Evolutionary conservation across 306 rosid genomes (phyloP), one percentile per base, ranked within the genome.

Genomic region (Cicer judaicum): DNA sequence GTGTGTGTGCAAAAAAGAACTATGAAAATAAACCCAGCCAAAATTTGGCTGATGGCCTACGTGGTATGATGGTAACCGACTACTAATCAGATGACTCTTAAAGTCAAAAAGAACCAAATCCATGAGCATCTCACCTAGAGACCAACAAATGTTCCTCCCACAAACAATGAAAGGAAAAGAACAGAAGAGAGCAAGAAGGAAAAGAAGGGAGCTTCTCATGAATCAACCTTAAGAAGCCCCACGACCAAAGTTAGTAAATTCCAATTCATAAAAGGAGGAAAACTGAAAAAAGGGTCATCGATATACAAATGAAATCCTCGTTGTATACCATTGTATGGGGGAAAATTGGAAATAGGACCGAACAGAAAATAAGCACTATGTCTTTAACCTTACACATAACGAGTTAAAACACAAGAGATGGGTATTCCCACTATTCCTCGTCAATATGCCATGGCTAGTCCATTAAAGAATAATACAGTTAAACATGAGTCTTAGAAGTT

Each of bases 381-480:
- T 90, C 85, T 81, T 88, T 94, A 87, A 91, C 92, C 97, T 94
- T 87, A 29, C 89, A 81, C 93, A 89, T 96, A 91, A 90, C 87
- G 98, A 89, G 88, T 88, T 90, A 93, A 91, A 94, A 91, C 96
- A 94, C 89, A 94, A 82, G 88, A 87, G 97, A 97, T 88, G 81
- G 90, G 90, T 88, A 92, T 90, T 84, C 96, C 93, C 98, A 94
- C 85, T 93, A 94, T 90, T 93, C 96, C 97, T 87, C 96, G 87
- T 89, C 96, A 92, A 85, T 86, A 92, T 89, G 92, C 93, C 99
- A 94, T 85, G 89, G 93, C 99, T 94, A 92, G 90, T 92, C 64
- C 96, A 92, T 88, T 94, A 90, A 92, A 94, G 89, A 89, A 95
- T 94, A 92, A 95, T 94, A 92, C 96, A 87, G 91, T 92, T 87